phyloP scores from a whole-genome alignment of 2,329 filamentous ascomycete species.

The Exserohilum rostratum region DNA sequence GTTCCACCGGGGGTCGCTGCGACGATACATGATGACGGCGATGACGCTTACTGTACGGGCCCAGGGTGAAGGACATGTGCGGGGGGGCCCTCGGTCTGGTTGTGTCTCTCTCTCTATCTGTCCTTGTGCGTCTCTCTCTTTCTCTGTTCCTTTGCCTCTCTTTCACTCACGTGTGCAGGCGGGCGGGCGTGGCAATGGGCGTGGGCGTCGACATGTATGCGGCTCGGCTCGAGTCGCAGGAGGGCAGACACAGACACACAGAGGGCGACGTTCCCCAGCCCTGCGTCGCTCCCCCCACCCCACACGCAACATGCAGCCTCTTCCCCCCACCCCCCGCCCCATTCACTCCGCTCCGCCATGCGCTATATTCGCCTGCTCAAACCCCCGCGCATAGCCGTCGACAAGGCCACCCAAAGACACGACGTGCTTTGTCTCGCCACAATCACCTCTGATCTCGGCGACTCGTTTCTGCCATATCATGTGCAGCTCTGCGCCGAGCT shows the following conservation, averaged over 20 bases:
- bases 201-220: background rate
- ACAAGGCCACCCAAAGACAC: constrained; percentile 33
- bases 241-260: too few relatives aligned
- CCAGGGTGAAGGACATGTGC: background rate
- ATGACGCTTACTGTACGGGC: background rate
- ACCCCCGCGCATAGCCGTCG: constrained; percentile 57
- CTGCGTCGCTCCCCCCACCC: too few relatives aligned
- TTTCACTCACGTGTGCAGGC: constrained; percentile 1
- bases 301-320: too few relatives aligned
- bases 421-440: constrained; percentile 57
- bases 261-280: constrained; percentile 12
- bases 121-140: too few relatives aligned
- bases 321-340: constrained; percentile 22
- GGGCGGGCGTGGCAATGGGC: background rate
- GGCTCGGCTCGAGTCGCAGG: background rate
- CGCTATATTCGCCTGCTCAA: constrained; percentile 73
- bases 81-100: background rate
- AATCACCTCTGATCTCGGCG: constrained; percentile 72
- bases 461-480: constrained; percentile 63
- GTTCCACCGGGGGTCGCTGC: constrained; percentile 81
- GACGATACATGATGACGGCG: constrained; percentile 60
- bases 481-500: constrained; percentile 53
- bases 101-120: background rate
- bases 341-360: constrained; percentile 30
- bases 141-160: background rate